Evolutionary conservation across 2,329 filamentous ascomycete species (phyloP).

Genomic region (Neopestalotiopsis rosae): DNA sequence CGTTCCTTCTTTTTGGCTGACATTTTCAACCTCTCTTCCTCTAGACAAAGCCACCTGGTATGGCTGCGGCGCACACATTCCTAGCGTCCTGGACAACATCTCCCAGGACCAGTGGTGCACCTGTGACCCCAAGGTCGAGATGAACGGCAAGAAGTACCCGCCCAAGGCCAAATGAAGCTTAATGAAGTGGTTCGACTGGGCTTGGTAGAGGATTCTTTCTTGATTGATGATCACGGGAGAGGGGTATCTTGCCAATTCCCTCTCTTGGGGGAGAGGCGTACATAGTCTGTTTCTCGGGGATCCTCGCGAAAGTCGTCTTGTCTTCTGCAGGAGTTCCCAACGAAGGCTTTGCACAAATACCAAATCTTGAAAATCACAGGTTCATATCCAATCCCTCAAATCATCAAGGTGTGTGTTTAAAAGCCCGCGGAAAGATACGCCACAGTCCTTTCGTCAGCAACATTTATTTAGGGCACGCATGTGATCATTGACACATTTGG

Average conservation of each 20-base stretch:
- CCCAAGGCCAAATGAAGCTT: conserved; percentile 55
- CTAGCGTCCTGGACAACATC: conserved; percentile 65
- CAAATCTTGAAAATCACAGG: no score
- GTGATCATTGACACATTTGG: conserved; percentile 2
- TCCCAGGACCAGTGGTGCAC: conserved; percentile 65
- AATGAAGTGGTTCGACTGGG: not conserved
- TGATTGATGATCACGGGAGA: not conserved
- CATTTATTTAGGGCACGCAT: not conserved
- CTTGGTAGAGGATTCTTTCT: not conserved
- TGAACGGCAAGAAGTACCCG: conserved; percentile 67
- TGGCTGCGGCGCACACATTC: conserved; percentile 68
- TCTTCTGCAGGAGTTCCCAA: no score
- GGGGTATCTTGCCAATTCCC: no score
- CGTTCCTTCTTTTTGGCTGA: conserved; percentile 19
- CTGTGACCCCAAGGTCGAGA: conserved; percentile 68
- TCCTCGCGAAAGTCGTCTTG: no score
- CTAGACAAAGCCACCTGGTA: conserved; percentile 67
- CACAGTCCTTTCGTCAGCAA: not conserved
- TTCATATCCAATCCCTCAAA: no score
- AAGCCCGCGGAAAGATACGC: no score
- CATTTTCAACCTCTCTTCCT: conserved; percentile 1
- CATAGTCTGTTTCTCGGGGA: no score
- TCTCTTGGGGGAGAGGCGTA: not conserved
- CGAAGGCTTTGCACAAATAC: no score
- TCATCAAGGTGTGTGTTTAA: no score